A percentile compares a stretch with the other conserved stretches of the same genome.
phyloP scores from a whole-genome alignment of 73 alveolate species.

The Symbiodinium pilosum region DNA sequence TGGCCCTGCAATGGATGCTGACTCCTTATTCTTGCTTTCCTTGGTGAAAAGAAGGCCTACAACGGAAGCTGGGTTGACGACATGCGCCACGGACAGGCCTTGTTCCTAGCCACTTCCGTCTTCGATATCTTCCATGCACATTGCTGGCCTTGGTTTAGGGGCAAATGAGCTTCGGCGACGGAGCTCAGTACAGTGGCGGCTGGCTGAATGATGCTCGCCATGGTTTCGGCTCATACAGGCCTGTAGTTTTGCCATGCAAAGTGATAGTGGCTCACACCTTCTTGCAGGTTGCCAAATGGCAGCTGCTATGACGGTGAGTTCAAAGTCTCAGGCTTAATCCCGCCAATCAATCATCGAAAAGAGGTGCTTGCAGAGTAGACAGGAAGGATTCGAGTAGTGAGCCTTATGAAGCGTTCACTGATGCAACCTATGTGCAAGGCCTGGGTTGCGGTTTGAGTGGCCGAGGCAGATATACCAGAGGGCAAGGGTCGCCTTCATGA shows the following conservation, averaged over 20 bases:
- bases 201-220: conserved; percentile 66
- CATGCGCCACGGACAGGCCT: conserved; percentile 87
- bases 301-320: conserved; percentile 92
- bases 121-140: background rate
- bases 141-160: conserved; percentile 22
- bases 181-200: conserved; percentile 90
- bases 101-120: background rate
- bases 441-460: background rate
- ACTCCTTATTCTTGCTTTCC: background rate
- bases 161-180: conserved; percentile 87
- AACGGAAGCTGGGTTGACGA: conserved; percentile 88
- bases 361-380: too few relatives aligned
- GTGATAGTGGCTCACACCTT: background rate
- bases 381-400: too few relatives aligned
- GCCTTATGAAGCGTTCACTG: too few relatives aligned
- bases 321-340: background rate
- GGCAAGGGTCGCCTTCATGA: conserved; percentile 68
- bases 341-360: too few relatives aligned
- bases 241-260: too few relatives aligned
- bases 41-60: conserved; percentile 17
- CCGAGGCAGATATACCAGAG: conserved; percentile 74
- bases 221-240: conserved; percentile 79
- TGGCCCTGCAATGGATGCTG: too few relatives aligned
- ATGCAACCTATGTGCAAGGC: background rate
- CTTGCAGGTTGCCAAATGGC: conserved; percentile 57